Base-by-base conservation (phyloP, 2,329 filamentous ascomycete genomes). In the Nothomitra cinnamomea region DNA sequence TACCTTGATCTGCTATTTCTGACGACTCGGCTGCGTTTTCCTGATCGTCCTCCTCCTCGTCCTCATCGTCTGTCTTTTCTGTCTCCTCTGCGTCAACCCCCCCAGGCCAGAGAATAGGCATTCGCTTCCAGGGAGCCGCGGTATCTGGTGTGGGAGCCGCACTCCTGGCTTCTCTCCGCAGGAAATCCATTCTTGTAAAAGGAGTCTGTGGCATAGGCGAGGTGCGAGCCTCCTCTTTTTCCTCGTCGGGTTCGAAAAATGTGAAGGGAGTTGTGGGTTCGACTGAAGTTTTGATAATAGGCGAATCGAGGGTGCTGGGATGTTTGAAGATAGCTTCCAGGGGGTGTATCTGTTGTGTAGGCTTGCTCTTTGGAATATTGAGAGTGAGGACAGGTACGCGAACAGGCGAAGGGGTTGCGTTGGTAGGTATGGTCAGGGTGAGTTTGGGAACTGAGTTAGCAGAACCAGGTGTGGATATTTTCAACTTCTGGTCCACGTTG, bases 111-210 rank as follows among this genome's bases (percentile, higher is more conserved):
- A 82, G 72, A 57, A 73, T 71, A 7, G 53, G 45, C 62, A 83
- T 82, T 54, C 72, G 75, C 25, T 79, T 78, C 41, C 73, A 80
- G 1, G 85, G 80, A 56, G 88, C 80, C 1, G 87, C 87, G 0
- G 92, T 96, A 63, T 98, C 92, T 0, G 92, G 92, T 0, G 92
- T 98, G 0, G 92, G 92, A 1, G 92, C 92, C 4, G 88, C 88
- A 64, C 88, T 95, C 54, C 92, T 78, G n/a, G 85, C 64, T 51
- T 77, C 78, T 57, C 88, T 78, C 68, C 73, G 79, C 60, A 87
- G 82, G 28, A 90, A 72, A 59, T 96, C 90, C 59, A 82, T 78
- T 57, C 82, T 80, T 0, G 85, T 87, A 64, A 81, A 94, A 0
- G 90, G 90, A 0, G 90, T 95, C 67, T 87, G 79, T 12, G 88